Percentiles rank a stretch among this genome's conserved stretches.
Evolutionary conservation across 768 basidiomycete genomes (phyloP).

Genomic region (Rhodocollybia butyracea): DNA sequence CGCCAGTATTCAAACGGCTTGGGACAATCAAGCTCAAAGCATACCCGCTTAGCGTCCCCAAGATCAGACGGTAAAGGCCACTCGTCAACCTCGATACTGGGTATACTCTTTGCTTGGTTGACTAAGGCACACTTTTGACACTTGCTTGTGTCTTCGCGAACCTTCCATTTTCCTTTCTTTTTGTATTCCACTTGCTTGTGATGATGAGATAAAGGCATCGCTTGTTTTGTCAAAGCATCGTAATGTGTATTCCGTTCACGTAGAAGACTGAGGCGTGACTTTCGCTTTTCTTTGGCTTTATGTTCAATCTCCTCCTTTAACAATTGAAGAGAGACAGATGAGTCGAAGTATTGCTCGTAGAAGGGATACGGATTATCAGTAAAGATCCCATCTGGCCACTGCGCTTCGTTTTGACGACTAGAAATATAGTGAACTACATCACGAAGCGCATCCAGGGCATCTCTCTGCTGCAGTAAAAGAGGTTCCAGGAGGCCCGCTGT

Average conservation of each 20-base stretch:
- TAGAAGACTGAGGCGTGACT: constrained; percentile 10
- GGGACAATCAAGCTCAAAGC: constrained; percentile 44
- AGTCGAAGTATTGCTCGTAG: constrained; percentile 29
- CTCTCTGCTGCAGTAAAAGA: constrained; percentile 34
- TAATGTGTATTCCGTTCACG: not conserved
- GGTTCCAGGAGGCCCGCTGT: constrained; percentile 32
- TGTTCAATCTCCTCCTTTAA: constrained; percentile 26
- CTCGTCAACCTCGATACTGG: constrained; percentile 34
- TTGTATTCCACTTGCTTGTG: not conserved
- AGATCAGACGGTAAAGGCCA: constrained; percentile 39
- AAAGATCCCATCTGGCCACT: constrained; percentile 30
- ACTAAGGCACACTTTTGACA: constrained; percentile 28
- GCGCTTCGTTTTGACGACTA: not conserved
- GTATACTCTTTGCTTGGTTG: constrained; percentile 1
- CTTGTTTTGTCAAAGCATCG: not conserved
- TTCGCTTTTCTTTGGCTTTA: constrained; percentile 11
- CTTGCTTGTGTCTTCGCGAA: constrained; percentile 2
- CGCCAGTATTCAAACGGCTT: constrained; percentile 41
- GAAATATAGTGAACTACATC: constrained; percentile 27
- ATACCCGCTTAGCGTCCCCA: constrained; percentile 21
- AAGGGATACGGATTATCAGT: constrained; percentile 25
- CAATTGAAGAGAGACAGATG: constrained; percentile 15
- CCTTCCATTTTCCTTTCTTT: not conserved
- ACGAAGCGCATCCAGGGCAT: constrained; percentile 24
- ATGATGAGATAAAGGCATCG: not conserved